Conservation (phyloP, 2,329 filamentous ascomycete species). For the Paraconiothyrium brasiliense region DNA sequence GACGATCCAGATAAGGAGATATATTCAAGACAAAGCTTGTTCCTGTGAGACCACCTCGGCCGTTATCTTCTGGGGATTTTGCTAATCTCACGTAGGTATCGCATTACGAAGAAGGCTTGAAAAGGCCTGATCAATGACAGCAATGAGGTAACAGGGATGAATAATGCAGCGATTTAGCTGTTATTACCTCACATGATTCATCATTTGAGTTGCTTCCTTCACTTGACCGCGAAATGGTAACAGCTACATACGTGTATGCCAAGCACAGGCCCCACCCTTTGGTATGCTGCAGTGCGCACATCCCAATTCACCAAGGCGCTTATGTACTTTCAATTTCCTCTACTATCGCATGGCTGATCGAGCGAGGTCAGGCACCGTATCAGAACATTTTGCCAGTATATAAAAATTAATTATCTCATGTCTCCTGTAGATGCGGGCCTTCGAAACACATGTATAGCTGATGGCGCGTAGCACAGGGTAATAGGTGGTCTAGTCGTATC, state of each 20-base stretch:
- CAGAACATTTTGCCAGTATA: not conserved
- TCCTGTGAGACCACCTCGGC: slow-evolving; percentile 52
- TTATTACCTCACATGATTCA: not conserved
- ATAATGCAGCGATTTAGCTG: not conserved
- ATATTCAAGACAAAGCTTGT: slow-evolving; percentile 60
- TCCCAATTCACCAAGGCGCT: not conserved
- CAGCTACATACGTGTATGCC: not conserved
- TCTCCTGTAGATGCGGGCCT: not conserved
- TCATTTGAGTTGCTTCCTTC: not conserved
- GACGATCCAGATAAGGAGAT: slow-evolving; percentile 59
- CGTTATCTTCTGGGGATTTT: not conserved
- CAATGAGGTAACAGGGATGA: not conserved
- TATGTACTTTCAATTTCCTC: not conserved
- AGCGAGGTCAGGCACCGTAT: not conserved
- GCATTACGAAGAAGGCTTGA: slow-evolving; percentile 4
- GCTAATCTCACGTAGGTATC: not conserved
- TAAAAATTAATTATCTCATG: not conserved
- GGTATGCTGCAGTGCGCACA: not conserved
- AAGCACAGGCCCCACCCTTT: not conserved
- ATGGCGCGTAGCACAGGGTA: not conserved
- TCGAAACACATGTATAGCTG: not conserved
- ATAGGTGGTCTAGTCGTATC: not conserved
- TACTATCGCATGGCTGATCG: not conserved
- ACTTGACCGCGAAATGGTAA: not conserved
- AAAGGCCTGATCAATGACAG: not conserved